Conservation (phyloP, 441 rosid species). For the Codiaeum variegatum region DNA sequence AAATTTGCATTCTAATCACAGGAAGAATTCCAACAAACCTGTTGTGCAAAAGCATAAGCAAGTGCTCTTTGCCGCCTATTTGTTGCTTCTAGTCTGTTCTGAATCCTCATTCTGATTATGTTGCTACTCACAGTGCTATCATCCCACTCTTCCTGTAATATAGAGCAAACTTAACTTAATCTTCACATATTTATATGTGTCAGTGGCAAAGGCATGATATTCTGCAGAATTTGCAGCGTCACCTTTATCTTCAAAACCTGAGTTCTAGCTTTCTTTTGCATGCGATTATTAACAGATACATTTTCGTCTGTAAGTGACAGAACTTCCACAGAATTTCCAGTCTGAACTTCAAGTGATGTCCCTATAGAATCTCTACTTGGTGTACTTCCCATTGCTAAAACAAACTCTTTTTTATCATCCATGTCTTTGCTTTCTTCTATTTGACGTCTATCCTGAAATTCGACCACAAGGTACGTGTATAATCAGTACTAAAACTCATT, state of each 20-base stretch:
- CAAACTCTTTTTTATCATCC: background rate
- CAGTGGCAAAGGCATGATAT: background rate
- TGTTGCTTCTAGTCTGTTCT: conserved; percentile 64
- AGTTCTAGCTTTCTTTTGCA: conserved; percentile 41
- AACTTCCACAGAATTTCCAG: conserved; percentile 49
- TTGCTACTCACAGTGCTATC: conserved; percentile 88
- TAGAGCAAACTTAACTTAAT: too few relatives aligned
- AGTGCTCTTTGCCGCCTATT: conserved; percentile 79
- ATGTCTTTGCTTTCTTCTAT: background rate
- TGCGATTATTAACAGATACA: conserved; percentile 23
- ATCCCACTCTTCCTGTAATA: conserved; percentile 77
- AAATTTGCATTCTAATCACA: background rate
- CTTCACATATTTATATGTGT: too few relatives aligned
- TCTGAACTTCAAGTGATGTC: conserved; percentile 73
- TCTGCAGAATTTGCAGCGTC: conserved; percentile 7
- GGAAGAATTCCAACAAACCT: conserved; percentile 36
- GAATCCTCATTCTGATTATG: conserved; percentile 54
- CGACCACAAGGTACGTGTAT: background rate
- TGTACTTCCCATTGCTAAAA: conserved; percentile 26
- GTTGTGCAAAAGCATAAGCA: conserved; percentile 89
- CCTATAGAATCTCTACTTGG: conserved; percentile 49
- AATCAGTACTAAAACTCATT: background rate
- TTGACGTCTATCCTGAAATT: conserved; percentile 43
- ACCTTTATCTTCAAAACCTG: conserved; percentile 59
- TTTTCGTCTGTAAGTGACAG: conserved; percentile 37